A percentile compares a stretch with the other conserved stretches of the same genome.
These are phyloP conservation scores for Gossypium sturtianum DNA, from an alignment of 345 rosid genomes.

Conservation along the genomic window DNA sequence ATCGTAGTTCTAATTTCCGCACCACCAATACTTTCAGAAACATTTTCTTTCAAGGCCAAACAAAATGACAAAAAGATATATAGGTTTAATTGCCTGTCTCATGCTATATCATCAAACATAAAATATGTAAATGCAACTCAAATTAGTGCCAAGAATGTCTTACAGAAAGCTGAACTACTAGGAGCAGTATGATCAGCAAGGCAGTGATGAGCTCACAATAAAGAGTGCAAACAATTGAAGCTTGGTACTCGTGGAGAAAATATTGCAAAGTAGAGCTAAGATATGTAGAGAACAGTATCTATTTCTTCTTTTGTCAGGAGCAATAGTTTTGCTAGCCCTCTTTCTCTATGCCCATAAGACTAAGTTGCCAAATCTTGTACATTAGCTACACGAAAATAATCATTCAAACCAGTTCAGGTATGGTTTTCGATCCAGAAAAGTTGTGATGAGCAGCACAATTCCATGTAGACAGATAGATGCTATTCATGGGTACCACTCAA, in stretches of 20 bases:
- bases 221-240: background rate
- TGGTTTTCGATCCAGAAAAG: slow-evolving; percentile 1
- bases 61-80: background rate
- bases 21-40: slow-evolving; percentile 5
- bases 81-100: background rate
- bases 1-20: background rate
- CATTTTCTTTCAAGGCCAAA: slow-evolving; percentile 1
- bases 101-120: background rate
- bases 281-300: background rate
- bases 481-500: background rate
- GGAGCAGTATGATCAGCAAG: background rate
- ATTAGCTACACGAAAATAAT: background rate
- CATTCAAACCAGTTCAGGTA: background rate
- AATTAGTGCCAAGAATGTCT: background rate
- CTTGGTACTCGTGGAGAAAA: background rate
- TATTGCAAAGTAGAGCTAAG: background rate
- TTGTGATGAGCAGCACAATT: background rate
- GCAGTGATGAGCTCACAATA: background rate
- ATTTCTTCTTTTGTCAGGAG: background rate
- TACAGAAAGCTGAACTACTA: background rate
- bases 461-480: background rate
- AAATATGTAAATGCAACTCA: background rate
- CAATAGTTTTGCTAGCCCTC: background rate
- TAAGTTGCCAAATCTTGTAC: background rate
- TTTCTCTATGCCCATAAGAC: background rate